Conservation (phyloP, 352 stramenopile species). For the Pythium biforme region DNA sequence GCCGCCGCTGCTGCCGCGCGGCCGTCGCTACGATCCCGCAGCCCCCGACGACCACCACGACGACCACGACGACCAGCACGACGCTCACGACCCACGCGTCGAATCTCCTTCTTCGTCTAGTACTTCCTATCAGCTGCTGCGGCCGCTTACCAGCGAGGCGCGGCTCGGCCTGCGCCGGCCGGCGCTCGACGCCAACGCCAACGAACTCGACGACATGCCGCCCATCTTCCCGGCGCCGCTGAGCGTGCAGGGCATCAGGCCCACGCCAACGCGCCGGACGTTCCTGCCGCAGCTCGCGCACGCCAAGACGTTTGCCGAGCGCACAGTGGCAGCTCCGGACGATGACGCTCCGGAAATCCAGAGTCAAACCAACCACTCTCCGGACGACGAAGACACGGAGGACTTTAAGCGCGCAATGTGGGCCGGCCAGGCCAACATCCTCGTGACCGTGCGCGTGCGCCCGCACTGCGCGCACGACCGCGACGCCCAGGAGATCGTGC, state of each 20-base stretch:
- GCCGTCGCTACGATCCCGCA: neutral
- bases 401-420: slow-evolving; percentile 81
- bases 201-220: slow-evolving; percentile 15
- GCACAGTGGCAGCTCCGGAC: neutral
- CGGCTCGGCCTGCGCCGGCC: slow-evolving; percentile 21
- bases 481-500: slow-evolving; percentile 72
- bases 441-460: slow-evolving; percentile 87
- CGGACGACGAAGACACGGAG: too few species aligned
- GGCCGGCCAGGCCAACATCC: slow-evolving; percentile 84
- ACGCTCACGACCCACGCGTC: slow-evolving; percentile 13
- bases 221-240: slow-evolving; percentile 20
- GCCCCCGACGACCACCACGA: neutral
- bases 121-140: neutral
- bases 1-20: slow-evolving; percentile 4
- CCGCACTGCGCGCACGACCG: slow-evolving; percentile 76
- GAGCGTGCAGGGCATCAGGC: slow-evolving; percentile 6
- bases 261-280: slow-evolving; percentile 12
- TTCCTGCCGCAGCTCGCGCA: slow-evolving; percentile 29
- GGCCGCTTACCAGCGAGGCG: slow-evolving; percentile 32
- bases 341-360: neutral
- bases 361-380: too few species aligned
- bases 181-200: neutral
- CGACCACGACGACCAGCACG: neutral
- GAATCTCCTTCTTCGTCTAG: neutral
- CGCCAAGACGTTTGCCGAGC: slow-evolving; percentile 15